These are phyloP conservation scores for Camillea tinctor DNA, from an alignment of 2,329 filamentous ascomycete species.

Conservation along the genomic window DNA sequence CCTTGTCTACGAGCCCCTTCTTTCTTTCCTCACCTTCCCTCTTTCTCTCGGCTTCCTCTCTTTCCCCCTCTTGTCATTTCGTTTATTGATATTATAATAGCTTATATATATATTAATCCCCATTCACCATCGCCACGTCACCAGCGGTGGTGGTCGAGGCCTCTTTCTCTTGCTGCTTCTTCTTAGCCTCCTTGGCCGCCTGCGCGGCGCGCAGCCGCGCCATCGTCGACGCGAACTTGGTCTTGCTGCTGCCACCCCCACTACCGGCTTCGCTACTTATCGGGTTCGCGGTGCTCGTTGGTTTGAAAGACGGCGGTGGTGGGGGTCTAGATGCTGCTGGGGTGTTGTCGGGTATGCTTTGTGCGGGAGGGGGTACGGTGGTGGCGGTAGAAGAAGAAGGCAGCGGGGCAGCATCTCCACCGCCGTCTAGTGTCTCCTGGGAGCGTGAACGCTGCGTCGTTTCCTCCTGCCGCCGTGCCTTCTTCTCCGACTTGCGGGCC, in stretches of 20 bases:
- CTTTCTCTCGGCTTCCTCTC: background rate
- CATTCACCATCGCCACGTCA: background rate
- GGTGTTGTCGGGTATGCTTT: slow-evolving; percentile 25
- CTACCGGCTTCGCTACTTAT: no score
- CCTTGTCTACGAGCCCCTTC: no score
- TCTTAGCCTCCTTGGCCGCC: slow-evolving; percentile 51
- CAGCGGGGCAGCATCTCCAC: no score
- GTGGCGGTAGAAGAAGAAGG: background rate
- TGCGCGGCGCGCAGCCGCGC: slow-evolving; percentile 58
- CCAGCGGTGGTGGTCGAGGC: slow-evolving; percentile 35
- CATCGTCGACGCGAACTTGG: slow-evolving; percentile 42
- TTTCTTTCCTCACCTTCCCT: background rate
- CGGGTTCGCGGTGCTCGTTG: no score
- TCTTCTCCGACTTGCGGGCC: slow-evolving; percentile 41
- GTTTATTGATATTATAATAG: no score
- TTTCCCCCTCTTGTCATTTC: no score
- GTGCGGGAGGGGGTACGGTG: background rate
- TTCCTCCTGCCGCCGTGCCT: slow-evolving; percentile 40
- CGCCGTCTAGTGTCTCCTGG: slow-evolving; percentile 1
- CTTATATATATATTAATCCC: no score
- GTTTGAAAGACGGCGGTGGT: no score
- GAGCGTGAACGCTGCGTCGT: slow-evolving; percentile 5
- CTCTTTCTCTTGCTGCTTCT: slow-evolving; percentile 34
- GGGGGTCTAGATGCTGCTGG: slow-evolving; percentile 21
- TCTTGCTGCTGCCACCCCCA: slow-evolving; percentile 19